Evolutionary conservation across 805 yeast species (phyloP).

Genomic region (Millerozyma acaciae): DNA sequence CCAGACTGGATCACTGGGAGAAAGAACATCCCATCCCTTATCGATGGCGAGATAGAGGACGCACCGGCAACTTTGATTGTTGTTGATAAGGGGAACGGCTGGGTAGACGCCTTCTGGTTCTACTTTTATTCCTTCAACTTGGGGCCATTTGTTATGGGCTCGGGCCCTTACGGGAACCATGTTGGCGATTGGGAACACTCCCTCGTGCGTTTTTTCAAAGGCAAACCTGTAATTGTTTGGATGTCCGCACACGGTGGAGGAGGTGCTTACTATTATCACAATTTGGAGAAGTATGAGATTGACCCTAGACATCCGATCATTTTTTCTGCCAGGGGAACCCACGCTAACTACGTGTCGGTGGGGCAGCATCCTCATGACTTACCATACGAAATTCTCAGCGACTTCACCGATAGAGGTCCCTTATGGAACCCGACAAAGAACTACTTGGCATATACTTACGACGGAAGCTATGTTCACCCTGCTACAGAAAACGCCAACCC

Average conservation of each 20-base stretch:
- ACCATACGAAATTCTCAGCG: constrained; percentile 86
- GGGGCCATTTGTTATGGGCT: constrained; percentile 97
- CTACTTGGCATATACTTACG: constrained; percentile 75
- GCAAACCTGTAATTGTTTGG: constrained; percentile 83
- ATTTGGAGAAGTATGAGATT: constrained; percentile 59
- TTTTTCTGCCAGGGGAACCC: constrained; percentile 93
- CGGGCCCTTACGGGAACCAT: constrained; percentile 96
- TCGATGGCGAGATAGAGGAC: constrained; percentile 63
- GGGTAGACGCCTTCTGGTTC: constrained; percentile 96
- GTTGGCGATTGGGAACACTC: constrained; percentile 99
- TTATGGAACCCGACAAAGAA: constrained; percentile 91
- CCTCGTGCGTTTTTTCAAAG: constrained; percentile 75
- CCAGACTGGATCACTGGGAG: constrained; percentile 87
- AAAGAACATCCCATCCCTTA: constrained; percentile 61
- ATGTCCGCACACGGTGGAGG: constrained; percentile 99
- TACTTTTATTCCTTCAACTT: constrained; percentile 90
- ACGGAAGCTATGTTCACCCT: constrained; percentile 51
- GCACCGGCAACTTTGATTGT: constrained; percentile 83
- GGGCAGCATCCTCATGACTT: constrained; percentile 96
- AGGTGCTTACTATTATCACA: constrained; percentile 75
- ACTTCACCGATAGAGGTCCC: constrained; percentile 93
- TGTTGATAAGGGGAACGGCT: constrained; percentile 89
- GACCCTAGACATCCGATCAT: constrained; percentile 60
- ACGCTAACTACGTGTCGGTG: constrained; percentile 92
- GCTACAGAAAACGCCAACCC: constrained; percentile 38